Conservation (phyloP, 345 rosid species). For the Eucalyptus guilfoylei region DNA sequence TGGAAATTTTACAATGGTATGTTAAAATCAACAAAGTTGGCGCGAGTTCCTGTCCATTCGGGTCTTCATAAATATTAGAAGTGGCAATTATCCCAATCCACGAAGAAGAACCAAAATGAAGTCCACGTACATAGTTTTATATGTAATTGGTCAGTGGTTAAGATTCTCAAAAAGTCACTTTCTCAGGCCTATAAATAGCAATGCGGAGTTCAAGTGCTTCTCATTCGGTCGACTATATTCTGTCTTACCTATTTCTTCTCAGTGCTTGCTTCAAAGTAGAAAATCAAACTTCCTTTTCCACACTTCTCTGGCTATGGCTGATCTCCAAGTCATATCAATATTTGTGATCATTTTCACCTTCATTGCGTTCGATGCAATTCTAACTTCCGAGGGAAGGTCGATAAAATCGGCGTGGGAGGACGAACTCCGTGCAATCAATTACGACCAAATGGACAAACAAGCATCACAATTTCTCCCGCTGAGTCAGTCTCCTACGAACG, state of each 20-base stretch:
- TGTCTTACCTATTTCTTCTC: neutral
- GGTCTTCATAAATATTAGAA: neutral
- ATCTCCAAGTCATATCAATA: neutral
- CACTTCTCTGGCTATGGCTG: conserved; percentile 4
- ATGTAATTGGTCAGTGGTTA: neutral
- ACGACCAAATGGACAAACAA: neutral
- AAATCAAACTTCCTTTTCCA: too few species aligned
- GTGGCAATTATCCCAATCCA: neutral
- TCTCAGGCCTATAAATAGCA: neutral
- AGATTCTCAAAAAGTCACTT: neutral
- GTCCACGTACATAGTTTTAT: neutral
- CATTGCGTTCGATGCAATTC: conserved; percentile 1
- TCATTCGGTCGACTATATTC: neutral
- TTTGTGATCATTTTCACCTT: conserved; percentile 4
- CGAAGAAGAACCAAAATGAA: neutral
- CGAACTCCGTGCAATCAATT: neutral
- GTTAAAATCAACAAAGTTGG: neutral
- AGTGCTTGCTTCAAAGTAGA: neutral
- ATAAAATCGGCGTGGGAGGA: too few species aligned
- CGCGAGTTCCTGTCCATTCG: neutral
- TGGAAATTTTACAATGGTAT: neutral
- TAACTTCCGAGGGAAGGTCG: neutral
- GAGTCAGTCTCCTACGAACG: neutral
- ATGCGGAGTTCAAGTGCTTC: neutral
- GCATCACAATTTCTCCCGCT: neutral